Evolutionary conservation across 2,329 filamentous ascomycete species (phyloP).

Genomic region (Botrytis porri): DNA sequence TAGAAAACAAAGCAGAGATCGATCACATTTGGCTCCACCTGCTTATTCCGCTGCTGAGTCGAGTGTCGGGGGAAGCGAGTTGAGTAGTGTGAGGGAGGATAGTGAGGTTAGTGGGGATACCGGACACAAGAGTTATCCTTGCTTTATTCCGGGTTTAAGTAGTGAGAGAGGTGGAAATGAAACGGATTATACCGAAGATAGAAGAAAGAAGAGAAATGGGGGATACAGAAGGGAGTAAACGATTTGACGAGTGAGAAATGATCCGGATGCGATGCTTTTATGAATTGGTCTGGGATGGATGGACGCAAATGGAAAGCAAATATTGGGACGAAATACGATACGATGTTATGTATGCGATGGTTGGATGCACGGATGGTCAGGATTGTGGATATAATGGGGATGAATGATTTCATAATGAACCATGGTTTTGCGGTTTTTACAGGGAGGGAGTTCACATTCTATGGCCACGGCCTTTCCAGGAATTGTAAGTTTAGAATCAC

Average conservation of each 20-base stretch:
- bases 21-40: slow-evolving; percentile 15
- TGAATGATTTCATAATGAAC: slow-evolving; percentile 4
- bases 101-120: slow-evolving; percentile 32
- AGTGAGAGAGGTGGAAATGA: slow-evolving; percentile 24
- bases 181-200: slow-evolving; percentile 36
- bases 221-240: slow-evolving; percentile 19
- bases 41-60: slow-evolving; percentile 10
- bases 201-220: slow-evolving; percentile 32
- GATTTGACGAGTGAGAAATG: not conserved
- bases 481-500: slow-evolving; percentile 7
- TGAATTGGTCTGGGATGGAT: not conserved
- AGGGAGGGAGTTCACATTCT: not conserved
- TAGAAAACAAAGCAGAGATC: slow-evolving; percentile 28
- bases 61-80: slow-evolving; percentile 11
- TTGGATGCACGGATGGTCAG: not conserved
- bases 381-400: not conserved
- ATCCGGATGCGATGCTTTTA: not conserved
- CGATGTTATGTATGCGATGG: not conserved
- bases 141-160: slow-evolving; percentile 37
- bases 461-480: slow-evolving; percentile 1
- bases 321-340: slow-evolving; percentile 7
- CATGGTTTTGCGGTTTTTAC: not conserved
- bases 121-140: slow-evolving; percentile 39
- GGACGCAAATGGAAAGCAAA: not conserved
- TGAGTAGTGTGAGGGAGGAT: slow-evolving; percentile 27